phyloP scores from a whole-genome alignment of 257 asterid species.

The Solanum ossicruentum region DNA sequence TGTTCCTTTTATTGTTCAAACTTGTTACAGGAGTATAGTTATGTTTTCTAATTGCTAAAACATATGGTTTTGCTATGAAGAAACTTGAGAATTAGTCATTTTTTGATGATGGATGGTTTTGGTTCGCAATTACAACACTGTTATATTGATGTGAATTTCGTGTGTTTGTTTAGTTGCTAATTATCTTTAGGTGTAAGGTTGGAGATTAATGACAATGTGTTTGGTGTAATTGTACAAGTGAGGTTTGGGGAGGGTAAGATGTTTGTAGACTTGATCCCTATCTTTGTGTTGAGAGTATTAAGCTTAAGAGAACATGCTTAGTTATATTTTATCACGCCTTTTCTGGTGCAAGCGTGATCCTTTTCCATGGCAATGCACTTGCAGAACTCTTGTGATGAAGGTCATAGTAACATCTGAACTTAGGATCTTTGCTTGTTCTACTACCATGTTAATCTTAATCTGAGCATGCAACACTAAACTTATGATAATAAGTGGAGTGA shows the following conservation, averaged over 20 bases:
- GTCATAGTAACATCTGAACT: background rate
- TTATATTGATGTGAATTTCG: background rate
- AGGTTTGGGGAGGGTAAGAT: background rate
- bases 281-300: background rate
- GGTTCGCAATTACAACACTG: background rate
- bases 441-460: background rate
- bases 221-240: background rate
- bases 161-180: background rate
- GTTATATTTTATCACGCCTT: background rate
- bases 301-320: background rate
- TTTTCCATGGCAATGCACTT: background rate
- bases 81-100: background rate
- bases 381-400: conserved; percentile 6
- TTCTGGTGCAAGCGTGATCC: background rate
- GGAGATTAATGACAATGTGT: background rate
- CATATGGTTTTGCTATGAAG: background rate
- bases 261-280: background rate
- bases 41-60: background rate
- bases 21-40: background rate
- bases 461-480: background rate
- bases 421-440: background rate
- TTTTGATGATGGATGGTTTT: background rate
- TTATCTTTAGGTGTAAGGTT: background rate
- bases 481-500: background rate
- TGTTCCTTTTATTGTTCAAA: background rate